Conservation (phyloP, 2,329 filamentous ascomycete species). For the Juglanconis oblonga region DNA sequence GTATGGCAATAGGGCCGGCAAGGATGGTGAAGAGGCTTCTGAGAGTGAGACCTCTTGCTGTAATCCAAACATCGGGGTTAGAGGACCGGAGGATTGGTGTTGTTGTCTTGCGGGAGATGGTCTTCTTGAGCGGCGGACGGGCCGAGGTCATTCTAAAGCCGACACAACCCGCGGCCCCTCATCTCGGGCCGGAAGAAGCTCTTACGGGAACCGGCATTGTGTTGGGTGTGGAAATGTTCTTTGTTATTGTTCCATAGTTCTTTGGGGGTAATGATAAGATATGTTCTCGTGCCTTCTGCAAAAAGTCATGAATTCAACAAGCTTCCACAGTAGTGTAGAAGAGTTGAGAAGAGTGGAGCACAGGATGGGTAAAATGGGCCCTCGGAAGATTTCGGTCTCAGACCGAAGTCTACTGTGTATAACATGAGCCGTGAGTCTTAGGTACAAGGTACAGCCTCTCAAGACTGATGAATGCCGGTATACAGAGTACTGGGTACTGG, state of each 20-base stretch:
- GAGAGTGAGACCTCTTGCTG: neutral
- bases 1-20: neutral
- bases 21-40: neutral
- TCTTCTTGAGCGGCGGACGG: neutral
- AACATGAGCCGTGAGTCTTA: too few relatives aligned
- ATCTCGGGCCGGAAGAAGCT: neutral
- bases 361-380: neutral
- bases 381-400: neutral
- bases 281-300: too few relatives aligned
- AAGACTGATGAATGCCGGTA: too few relatives aligned
- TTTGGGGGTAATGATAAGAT: neutral
- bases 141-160: slow-evolving; percentile 14
- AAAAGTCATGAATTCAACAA: too few relatives aligned
- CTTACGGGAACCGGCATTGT: neutral
- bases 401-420: slow-evolving; percentile 1
- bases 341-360: neutral
- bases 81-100: neutral
- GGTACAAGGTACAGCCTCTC: neutral
- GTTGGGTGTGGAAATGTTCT: neutral
- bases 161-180: slow-evolving; percentile 15
- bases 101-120: neutral
- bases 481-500: too few relatives aligned
- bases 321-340: too few relatives aligned
- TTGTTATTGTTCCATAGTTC: neutral
- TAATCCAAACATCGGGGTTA: neutral